A percentile compares a stretch with the other conserved stretches of the same genome.
phyloP scores from a whole-genome alignment of 495 filamentous ascomycete genomes.

The Daldinia loculata region DNA sequence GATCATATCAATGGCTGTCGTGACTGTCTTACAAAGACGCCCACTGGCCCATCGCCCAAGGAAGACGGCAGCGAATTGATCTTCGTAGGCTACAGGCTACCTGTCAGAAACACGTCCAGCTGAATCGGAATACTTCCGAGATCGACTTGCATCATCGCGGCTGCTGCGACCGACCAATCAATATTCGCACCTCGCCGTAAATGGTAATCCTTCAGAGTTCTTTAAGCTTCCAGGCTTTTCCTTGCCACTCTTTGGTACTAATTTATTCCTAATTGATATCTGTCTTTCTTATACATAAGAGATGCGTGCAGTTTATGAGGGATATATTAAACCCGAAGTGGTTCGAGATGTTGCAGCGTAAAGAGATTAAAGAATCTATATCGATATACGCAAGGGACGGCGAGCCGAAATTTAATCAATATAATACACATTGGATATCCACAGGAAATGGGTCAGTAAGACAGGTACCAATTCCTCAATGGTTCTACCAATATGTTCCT shows the following conservation, averaged over 20 bases:
- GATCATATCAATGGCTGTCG: constrained; percentile 36
- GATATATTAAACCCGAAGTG: background rate
- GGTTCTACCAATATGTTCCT: background rate
- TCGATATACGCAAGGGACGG: background rate
- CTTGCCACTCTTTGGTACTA: constrained; percentile 11
- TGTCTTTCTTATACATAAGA: constrained; percentile 10
- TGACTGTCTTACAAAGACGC: constrained; percentile 38
- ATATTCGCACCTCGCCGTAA: constrained; percentile 35
- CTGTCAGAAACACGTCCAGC: constrained; percentile 28
- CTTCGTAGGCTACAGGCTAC: constrained; percentile 19
- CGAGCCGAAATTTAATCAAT: background rate
- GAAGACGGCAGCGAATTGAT: constrained; percentile 32
- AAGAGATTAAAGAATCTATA: background rate
- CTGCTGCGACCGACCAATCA: constrained; percentile 42
- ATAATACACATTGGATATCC: background rate
- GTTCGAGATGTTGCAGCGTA: background rate
- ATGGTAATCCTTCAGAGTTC: constrained; percentile 32
- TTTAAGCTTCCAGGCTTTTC: constrained; percentile 10
- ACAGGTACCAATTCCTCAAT: background rate
- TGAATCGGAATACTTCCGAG: constrained; percentile 38
- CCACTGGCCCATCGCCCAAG: constrained; percentile 10
- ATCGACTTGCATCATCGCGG: constrained; percentile 46
- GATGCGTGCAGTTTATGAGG: constrained; percentile 4
- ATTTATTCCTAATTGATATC: constrained; percentile 12
- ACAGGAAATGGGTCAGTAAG: background rate